Conservation (phyloP, 2,329 filamentous ascomycete genomes). For the Penicillium sp. region DNA sequence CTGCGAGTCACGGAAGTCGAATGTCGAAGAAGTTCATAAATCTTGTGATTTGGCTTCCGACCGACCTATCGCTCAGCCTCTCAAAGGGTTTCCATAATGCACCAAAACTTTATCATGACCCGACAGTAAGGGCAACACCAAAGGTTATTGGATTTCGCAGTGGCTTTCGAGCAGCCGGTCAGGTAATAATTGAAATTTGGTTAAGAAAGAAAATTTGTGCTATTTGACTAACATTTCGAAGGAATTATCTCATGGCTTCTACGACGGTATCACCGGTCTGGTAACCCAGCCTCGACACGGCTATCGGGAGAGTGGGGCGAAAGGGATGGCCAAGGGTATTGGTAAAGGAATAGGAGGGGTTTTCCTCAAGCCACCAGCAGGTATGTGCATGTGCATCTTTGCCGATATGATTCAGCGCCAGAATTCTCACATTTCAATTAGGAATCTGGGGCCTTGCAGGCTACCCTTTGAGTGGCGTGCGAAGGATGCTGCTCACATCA, state of each 20-base stretch:
- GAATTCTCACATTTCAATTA: not conserved
- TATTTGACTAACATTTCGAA: constrained; percentile 22
- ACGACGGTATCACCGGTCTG: constrained; percentile 79
- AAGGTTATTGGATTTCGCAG: constrained; percentile 78
- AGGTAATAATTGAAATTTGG: constrained; percentile 10
- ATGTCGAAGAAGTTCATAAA: constrained; percentile 71
- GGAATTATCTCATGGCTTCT: constrained; percentile 76
- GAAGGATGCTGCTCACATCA: constrained; percentile 27
- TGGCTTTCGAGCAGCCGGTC: constrained; percentile 73
- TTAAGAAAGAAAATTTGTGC: not conserved
- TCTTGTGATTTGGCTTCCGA: constrained; percentile 76
- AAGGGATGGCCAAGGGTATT: constrained; percentile 77
- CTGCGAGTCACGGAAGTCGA: constrained; percentile 13
- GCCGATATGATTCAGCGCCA: not conserved
- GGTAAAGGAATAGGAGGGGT: constrained; percentile 83
- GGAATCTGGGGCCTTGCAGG: constrained; percentile 31
- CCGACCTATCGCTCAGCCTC: constrained; percentile 81
- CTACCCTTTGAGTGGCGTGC: constrained; percentile 30
- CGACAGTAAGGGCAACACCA: constrained; percentile 73
- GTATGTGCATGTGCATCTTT: constrained; percentile 47
- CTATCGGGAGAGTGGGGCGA: constrained; percentile 65
- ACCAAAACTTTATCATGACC: constrained; percentile 81
- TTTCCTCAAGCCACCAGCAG: constrained; percentile 77
- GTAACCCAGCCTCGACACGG: constrained; percentile 77
- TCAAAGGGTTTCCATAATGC: constrained; percentile 88